Conservation (phyloP, 2,329 filamentous ascomycete species). For the Hortaea werneckii region DNA sequence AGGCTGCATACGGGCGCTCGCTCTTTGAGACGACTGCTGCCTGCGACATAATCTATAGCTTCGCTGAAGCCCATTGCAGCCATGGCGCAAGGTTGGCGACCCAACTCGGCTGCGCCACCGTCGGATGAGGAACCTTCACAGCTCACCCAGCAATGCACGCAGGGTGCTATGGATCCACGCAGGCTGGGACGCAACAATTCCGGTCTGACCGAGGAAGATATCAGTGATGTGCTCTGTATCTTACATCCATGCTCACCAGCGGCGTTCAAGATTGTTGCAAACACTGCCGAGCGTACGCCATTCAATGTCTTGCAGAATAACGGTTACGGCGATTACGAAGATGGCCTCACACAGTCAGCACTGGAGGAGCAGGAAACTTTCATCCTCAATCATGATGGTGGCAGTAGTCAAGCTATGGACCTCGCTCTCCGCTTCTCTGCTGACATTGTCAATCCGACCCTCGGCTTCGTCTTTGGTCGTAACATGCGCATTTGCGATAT, state of each 20-base stretch:
- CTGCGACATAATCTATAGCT: not conserved
- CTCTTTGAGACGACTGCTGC: conserved; percentile 1
- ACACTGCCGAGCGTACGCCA: conserved; percentile 41
- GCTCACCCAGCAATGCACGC: conserved; percentile 41
- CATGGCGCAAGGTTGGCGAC: not conserved
- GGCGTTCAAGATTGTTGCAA: conserved; percentile 60
- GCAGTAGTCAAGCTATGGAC: conserved; percentile 36
- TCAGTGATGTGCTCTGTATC: conserved; percentile 81
- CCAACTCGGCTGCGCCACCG: not conserved
- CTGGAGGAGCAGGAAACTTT: conserved; percentile 23
- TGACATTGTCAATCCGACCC: conserved; percentile 52
- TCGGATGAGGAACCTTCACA: conserved; percentile 27
- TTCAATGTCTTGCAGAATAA: conserved; percentile 51
- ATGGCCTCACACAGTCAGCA: conserved; percentile 17
- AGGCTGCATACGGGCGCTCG: conserved; percentile 1
- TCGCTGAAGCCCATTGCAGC: not conserved
- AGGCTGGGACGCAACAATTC: conserved; percentile 71
- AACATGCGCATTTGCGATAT: conserved; percentile 63
- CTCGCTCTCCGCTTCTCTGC: conserved; percentile 75
- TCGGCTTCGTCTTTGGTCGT: conserved; percentile 81
- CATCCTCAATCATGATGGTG: conserved; percentile 17
- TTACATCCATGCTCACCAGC: conserved; percentile 67
- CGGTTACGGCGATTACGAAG: conserved; percentile 21
- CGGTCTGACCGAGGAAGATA: conserved; percentile 69
- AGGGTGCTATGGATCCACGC: conserved; percentile 70